Percentiles rank a stretch among this genome's conserved stretches.
Evolutionary conservation across 495 filamentous ascomycete genomes (phyloP).

Genomic region (Talaromyces thailandensis): DNA sequence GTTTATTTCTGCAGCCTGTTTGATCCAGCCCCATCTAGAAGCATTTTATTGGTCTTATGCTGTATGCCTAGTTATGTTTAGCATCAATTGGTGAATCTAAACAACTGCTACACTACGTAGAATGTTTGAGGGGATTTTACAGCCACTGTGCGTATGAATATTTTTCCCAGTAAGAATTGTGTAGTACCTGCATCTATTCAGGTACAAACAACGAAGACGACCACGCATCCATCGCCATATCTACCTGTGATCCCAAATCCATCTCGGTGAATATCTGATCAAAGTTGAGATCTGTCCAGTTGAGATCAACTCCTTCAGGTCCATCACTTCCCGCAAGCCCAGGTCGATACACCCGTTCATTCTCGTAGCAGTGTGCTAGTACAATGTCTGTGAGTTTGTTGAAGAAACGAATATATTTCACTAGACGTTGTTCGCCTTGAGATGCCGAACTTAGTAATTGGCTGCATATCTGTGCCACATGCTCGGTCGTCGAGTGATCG

Average conservation of each 20-base stretch:
- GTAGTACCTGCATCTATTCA: background rate
- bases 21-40: no score
- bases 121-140: no score
- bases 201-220: background rate
- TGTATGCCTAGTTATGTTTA: no score
- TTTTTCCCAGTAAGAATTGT: no score
- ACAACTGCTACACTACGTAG: no score
- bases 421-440: background rate
- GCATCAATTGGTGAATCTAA: no score
- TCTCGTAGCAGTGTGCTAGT: background rate
- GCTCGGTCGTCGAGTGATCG: background rate
- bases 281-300: background rate
- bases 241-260: background rate
- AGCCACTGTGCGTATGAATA: no score
- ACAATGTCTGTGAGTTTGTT: background rate
- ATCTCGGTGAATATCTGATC: constrained; percentile 1
- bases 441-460: background rate
- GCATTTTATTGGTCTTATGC: no score
- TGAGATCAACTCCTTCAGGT: background rate
- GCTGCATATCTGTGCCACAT: background rate
- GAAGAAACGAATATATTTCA: background rate
- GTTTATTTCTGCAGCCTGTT: background rate
- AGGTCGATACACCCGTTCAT: background rate
- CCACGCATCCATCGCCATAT: background rate
- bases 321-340: background rate